Evolutionary conservation across 2,329 filamentous ascomycete species (phyloP).

Genomic region (Alternaria sp.): DNA sequence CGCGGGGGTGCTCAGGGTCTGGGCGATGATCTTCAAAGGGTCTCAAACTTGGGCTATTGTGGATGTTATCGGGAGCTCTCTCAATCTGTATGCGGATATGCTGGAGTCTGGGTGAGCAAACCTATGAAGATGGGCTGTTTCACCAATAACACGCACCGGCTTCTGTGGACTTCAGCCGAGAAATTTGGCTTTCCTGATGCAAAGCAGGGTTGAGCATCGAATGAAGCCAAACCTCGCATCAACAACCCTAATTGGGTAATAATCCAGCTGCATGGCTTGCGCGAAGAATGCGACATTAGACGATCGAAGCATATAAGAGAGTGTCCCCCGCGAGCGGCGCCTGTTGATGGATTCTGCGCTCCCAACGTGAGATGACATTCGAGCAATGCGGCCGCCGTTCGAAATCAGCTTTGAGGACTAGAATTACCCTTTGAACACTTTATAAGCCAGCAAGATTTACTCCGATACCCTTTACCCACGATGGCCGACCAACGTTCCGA

Average conservation of each 20-base stretch:
- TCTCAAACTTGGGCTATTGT: slow-evolving; percentile 54
- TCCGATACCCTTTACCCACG: rapidly evolving
- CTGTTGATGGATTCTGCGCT: neutral
- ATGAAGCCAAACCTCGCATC: neutral
- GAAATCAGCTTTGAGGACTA: neutral
- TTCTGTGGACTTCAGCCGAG: neutral
- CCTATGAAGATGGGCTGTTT: neutral
- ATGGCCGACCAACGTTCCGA: neutral
- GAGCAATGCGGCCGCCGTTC: neutral
- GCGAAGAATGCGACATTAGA: neutral
- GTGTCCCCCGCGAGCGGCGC: neutral
- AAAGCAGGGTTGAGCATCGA: neutral
- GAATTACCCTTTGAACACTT: neutral
- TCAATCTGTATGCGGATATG: slow-evolving; percentile 53
- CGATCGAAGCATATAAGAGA: neutral
- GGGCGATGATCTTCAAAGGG: slow-evolving; percentile 52
- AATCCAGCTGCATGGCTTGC: neutral
- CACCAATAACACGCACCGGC: neutral
- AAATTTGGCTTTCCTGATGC: neutral
- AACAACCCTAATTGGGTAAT: neutral
- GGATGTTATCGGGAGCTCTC: slow-evolving; percentile 49
- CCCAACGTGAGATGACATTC: neutral
- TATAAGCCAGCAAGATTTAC: neutral
- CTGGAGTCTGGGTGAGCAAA: slow-evolving; percentile 42
- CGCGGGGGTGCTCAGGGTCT: slow-evolving; percentile 51